Conservation (phyloP, 805 yeast genomes). For the Yamadazyma nakazawae region DNA sequence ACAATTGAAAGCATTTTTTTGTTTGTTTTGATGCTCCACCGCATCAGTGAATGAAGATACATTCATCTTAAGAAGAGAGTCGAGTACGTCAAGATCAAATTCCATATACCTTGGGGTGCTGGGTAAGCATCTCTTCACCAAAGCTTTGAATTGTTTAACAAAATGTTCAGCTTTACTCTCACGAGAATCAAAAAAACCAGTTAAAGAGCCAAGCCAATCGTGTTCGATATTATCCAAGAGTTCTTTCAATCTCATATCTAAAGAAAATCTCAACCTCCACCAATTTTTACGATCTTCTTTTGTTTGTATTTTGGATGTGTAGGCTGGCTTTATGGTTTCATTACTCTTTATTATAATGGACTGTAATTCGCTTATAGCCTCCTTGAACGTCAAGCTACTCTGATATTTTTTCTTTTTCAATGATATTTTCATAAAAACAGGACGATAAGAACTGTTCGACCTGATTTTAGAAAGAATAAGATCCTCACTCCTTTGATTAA, state of each 20-base stretch:
- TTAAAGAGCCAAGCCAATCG: conserved; percentile 77
- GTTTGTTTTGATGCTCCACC: background rate
- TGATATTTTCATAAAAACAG: conserved; percentile 58
- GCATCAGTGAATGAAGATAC: background rate
- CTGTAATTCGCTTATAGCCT: conserved; percentile 30
- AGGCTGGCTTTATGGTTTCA: conserved; percentile 50
- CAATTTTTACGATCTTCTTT: conserved; percentile 62
- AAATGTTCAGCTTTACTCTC: background rate
- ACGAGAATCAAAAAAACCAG: conserved; percentile 48
- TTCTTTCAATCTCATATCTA: conserved; percentile 55
- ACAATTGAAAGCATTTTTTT: conserved; percentile 42
- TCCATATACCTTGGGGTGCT: background rate
- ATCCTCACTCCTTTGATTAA: conserved; percentile 53
- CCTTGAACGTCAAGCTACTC: conserved; percentile 36
- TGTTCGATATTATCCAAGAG: conserved; percentile 58
- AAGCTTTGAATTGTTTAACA: background rate
- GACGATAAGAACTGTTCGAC: conserved; percentile 19
- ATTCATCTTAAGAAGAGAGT: background rate
- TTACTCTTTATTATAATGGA: conserved; percentile 61
- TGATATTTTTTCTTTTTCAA: conserved; percentile 46
- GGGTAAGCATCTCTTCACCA: background rate
- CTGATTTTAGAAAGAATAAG: conserved; percentile 50
- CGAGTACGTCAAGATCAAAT: background rate
- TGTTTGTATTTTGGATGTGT: conserved; percentile 51
- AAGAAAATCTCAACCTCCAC: conserved; percentile 69